Conservation (phyloP, 2,329 filamentous ascomycete species). For the Periconia macrospinosa region DNA sequence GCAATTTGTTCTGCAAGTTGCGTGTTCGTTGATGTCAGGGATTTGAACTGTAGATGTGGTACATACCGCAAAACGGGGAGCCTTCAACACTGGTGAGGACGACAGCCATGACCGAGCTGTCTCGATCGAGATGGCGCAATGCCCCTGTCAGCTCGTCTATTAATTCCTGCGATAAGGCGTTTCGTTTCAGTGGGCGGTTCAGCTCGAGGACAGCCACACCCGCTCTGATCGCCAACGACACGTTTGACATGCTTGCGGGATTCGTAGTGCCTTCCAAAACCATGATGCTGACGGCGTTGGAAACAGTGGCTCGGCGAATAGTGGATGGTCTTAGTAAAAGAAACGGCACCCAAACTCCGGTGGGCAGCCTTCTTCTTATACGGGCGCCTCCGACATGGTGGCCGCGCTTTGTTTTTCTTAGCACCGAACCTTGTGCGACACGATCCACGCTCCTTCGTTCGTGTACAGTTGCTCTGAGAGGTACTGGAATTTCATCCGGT, state of each 20-base stretch:
- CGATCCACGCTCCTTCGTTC: background rate
- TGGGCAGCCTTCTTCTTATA: conserved; percentile 4
- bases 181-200: conserved; percentile 59
- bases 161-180: conserved; percentile 58
- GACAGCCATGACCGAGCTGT: conserved; percentile 15
- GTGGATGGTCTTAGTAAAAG: background rate
- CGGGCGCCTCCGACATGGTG: background rate
- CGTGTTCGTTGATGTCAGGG: background rate
- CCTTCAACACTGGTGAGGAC: conserved; percentile 81
- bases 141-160: conserved; percentile 40
- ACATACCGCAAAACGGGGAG: conserved; percentile 69
- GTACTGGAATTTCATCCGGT: too few relatives aligned
- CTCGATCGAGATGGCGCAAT: conserved; percentile 14
- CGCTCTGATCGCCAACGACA: conserved; percentile 17
- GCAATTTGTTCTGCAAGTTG: background rate
- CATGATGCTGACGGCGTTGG: conserved; percentile 1
- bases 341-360: background rate
- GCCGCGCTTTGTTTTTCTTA: background rate
- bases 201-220: conserved; percentile 53
- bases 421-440: background rate
- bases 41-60: background rate
- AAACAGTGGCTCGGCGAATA: background rate
- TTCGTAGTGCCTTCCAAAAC: conserved; percentile 1
- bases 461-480: too few relatives aligned
- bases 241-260: conserved; percentile 5